Evolutionary conservation across 2,329 filamentous ascomycete species (phyloP).

Genomic region (Alternaria sp.): DNA sequence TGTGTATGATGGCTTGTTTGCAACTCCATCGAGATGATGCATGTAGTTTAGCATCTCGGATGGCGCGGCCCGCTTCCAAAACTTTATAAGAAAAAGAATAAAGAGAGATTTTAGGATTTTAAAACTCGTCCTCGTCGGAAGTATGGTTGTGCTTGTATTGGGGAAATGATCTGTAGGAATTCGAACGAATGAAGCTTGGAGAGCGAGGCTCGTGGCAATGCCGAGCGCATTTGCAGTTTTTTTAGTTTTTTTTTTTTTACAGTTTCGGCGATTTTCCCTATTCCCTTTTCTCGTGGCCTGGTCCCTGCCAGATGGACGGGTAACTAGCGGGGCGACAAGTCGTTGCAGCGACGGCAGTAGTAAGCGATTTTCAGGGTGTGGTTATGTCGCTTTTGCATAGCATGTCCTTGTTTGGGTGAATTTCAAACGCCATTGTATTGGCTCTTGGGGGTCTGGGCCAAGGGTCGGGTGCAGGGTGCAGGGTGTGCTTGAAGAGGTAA

Average conservation of each 20-base stretch:
- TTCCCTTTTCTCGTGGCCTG: not conserved
- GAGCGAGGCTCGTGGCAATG: not conserved
- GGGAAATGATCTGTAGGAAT: not conserved
- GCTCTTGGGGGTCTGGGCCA: constrained; percentile 22
- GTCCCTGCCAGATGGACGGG: constrained; percentile 6
- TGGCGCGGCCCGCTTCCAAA: not conserved
- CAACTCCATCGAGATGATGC: not conserved
- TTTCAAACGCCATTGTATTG: constrained; percentile 19
- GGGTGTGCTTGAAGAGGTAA: constrained; percentile 23
- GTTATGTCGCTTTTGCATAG: constrained; percentile 18
- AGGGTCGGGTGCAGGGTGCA: constrained; percentile 29
- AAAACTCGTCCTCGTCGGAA: not conserved
- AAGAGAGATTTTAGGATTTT: not conserved
- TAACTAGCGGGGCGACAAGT: constrained; percentile 3
- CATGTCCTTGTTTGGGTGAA: constrained; percentile 8
- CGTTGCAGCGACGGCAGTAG: constrained; percentile 12
- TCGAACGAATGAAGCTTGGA: not conserved
- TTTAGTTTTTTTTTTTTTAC: not conserved
- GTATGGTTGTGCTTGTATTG: not conserved
- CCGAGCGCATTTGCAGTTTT: not conserved
- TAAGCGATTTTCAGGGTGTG: constrained; percentile 8
- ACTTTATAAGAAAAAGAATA: not conserved
- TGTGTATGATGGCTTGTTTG: not conserved
- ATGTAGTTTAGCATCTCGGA: not conserved
- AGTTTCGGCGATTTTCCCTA: constrained; percentile 13